A percentile compares a stretch with the other conserved stretches of the same genome.
Evolutionary conservation across 2,329 filamentous ascomycete species (phyloP).

Genomic region (Parastagonospora avenae): DNA sequence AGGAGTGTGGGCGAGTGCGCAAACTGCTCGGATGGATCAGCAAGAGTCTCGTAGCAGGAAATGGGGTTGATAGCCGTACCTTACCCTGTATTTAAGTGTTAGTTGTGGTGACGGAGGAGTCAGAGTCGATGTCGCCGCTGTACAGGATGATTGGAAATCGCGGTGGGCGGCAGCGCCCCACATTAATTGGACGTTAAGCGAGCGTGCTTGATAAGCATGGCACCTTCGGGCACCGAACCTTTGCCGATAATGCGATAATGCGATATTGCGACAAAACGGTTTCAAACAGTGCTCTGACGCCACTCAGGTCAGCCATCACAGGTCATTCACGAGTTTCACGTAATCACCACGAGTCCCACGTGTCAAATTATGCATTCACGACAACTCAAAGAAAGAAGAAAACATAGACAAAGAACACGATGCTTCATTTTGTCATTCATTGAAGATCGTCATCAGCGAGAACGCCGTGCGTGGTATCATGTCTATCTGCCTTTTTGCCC

Average conservation of each 20-base stretch:
- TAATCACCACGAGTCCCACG: background rate
- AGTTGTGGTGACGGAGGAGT: constrained; percentile 24
- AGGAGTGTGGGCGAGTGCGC: constrained; percentile 3
- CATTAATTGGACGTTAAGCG: constrained; percentile 7
- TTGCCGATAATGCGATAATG: too few species aligned
- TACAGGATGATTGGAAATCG: constrained; percentile 21
- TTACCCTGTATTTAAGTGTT: constrained; percentile 40
- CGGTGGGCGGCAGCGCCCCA: background rate
- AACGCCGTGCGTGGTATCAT: constrained; percentile 31
- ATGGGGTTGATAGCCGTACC: constrained; percentile 21
- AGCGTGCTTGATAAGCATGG: background rate
- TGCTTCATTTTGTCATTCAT: constrained; percentile 34
- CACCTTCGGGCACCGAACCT: too few species aligned
- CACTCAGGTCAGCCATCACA: background rate
- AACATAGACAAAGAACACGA: constrained; percentile 10
- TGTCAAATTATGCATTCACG: too few species aligned
- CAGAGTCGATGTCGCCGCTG: constrained; percentile 10
- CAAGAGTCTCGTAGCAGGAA: background rate
- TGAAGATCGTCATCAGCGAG: constrained; percentile 28
- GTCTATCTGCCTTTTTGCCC: constrained; percentile 20
- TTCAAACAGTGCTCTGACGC: background rate
- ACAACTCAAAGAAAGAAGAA: background rate
- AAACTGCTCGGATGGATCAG: constrained; percentile 4
- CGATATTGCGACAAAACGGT: background rate
- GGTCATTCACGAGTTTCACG: background rate